Evolutionary conservation across 768 basidiomycete genomes (phyloP), one percentile per base, ranked within the genome.

Genomic region (Leccinum broughii): DNA sequence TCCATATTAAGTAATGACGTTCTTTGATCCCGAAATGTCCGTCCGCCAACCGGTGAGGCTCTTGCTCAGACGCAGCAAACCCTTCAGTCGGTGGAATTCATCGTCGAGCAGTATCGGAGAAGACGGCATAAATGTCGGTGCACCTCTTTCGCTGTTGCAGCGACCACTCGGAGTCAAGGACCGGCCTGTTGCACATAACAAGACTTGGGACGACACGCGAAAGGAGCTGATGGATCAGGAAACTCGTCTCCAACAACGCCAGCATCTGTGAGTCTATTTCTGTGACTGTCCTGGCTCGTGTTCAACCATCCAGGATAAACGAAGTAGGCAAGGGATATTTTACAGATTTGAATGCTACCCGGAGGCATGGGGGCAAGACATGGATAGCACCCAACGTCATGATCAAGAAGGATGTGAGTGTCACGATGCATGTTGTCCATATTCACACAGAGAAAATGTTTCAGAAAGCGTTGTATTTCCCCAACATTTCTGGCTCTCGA

Each of bases 401-500:
- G 66, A 94, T 98, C 63, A 85, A 87, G 30, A 92, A 94, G 77
- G 93, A 96, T 64, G 95, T 95, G 69, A 65, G 91, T 81, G 30
- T 10, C 22, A n/a, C 49, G 51, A 28, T 50, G 20, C 37, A 13
- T 49, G 35, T 26, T 53, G 20, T 39, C 10, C 34, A 34, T 28
- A 13, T 30, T 44, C 10, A 3, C 4, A 57, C 44, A 60, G 30
- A 62, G n/a, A 3, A 54, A 11, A 22, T 3, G 20, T 17, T 13
- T 6, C 69, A 98, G 95, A 90, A 88, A 88, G 86, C 96, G 15
- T 77, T 95, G 3, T 97, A 95, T 76, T 87, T 98, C 58, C 96
- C 96, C 3, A 87, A 97, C 68, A 84, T 98, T 28, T 74, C 76
- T 2, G 96, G 96, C 0, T 87, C 83, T 52, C 80, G 85, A 28